Conservation (phyloP, 495 filamentous ascomycete species). For the Neurospora sp. region DNA sequence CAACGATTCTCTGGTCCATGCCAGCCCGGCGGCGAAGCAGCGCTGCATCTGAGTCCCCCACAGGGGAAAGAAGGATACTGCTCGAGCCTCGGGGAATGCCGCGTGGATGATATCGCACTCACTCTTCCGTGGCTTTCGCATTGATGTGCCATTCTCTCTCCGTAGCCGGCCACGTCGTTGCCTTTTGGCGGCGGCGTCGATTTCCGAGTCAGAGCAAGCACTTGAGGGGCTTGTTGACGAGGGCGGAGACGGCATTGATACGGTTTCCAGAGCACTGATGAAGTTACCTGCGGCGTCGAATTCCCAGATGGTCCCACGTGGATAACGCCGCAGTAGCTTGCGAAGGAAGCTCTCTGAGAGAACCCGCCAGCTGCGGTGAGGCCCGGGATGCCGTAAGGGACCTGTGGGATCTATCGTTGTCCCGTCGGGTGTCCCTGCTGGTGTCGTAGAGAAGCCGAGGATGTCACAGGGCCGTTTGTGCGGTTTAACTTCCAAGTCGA, state of each 20-base stretch:
- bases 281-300: conserved; percentile 35
- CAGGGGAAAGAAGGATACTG: conserved; percentile 49
- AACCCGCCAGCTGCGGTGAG: neutral
- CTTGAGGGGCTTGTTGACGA: neutral
- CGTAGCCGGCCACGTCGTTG: neutral
- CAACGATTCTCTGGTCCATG: conserved; percentile 44
- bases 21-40: conserved; percentile 60
- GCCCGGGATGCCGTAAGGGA: neutral
- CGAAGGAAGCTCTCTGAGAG: conserved; percentile 33
- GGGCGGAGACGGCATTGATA: neutral
- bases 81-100: conserved; percentile 42
- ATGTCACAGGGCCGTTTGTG: neutral
- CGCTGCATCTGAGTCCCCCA: conserved; percentile 61
- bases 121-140: neutral
- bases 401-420: neutral
- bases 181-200: neutral
- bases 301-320: conserved; percentile 49
- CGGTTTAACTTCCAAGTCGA: neutral
- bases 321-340: conserved; percentile 46
- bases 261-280: neutral
- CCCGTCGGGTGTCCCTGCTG: neutral
- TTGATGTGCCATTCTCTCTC: neutral
- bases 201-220: neutral
- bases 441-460: neutral
- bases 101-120: conserved; percentile 11